phyloP scores from a whole-genome alignment of 768 basidiomycete species.

The Lyophyllum decastes region DNA sequence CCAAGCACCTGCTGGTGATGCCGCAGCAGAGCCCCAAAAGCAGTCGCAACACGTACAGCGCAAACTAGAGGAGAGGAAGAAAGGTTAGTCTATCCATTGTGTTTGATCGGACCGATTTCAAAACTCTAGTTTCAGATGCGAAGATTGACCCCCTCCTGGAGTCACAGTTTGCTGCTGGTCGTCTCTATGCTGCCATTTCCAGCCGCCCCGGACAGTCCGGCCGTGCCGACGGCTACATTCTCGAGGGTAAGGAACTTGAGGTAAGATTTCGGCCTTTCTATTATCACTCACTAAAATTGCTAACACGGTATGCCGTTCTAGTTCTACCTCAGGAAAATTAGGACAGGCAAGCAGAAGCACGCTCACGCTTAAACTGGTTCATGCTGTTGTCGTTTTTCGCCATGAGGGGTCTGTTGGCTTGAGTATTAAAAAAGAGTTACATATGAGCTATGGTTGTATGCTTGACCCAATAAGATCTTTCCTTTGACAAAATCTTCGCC shows the following conservation, averaged over 20 bases:
- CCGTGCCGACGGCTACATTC: conserved; percentile 94
- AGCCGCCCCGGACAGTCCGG: conserved; percentile 97
- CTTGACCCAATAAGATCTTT: conserved; percentile 11
- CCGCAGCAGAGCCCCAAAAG: conserved; percentile 66
- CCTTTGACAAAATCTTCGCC: background rate
- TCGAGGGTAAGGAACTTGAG: conserved; percentile 99
- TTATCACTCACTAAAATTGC: conserved; percentile 14
- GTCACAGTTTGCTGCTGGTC: conserved; percentile 89
- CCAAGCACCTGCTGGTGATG: conserved; percentile 42
- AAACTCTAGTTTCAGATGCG: conserved; percentile 52
- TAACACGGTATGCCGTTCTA: conserved; percentile 31
- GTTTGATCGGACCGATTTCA: background rate
- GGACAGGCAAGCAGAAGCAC: conserved; percentile 95
- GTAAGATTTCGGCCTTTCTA: conserved; percentile 42
- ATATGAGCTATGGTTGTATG: conserved; percentile 10
- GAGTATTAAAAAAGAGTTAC: conserved; percentile 13
- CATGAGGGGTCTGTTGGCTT: background rate
- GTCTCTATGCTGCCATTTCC: conserved; percentile 90
- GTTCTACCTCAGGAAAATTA: conserved; percentile 95
- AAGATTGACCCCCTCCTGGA: conserved; percentile 92
- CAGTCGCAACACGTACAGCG: conserved; percentile 91
- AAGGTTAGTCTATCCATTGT: conserved; percentile 50
- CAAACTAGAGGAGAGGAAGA: conserved; percentile 85
- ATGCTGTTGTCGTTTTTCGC: background rate
- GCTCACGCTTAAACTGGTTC: conserved; percentile 46